A percentile compares a stretch with the other conserved stretches of the same genome.
phyloP scores from a whole-genome alignment of 441 rosid genomes.

The Bruguiera hainesii region DNA sequence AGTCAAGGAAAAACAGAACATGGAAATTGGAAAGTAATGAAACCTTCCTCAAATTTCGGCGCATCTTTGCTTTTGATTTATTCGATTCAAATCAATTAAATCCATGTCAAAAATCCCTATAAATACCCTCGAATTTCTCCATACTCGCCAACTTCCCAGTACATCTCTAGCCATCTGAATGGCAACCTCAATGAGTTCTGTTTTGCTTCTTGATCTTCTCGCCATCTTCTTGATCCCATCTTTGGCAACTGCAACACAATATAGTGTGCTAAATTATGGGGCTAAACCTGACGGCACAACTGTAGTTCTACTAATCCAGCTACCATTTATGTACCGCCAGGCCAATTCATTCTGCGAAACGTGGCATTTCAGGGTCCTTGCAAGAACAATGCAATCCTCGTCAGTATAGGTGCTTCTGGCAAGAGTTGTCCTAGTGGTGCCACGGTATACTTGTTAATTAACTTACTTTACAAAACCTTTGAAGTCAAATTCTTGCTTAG shows the following conservation, averaged over 20 bases:
- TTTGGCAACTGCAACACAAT: slow-evolving; percentile 23
- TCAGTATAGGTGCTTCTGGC: slow-evolving; percentile 48
- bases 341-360: slow-evolving; percentile 42
- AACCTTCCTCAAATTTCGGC: not conserved
- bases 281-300: slow-evolving; percentile 54
- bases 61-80: not conserved
- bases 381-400: slow-evolving; percentile 34
- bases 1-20: not conserved
- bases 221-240: slow-evolving; percentile 21
- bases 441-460: slow-evolving; percentile 34
- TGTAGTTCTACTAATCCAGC: slow-evolving; percentile 46
- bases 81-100: not conserved
- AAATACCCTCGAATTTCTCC: not conserved
- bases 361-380: slow-evolving; percentile 54
- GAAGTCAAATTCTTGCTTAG: not conserved
- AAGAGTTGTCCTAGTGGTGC: slow-evolving; percentile 64
- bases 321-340: slow-evolving; percentile 54
- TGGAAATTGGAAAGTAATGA: not conserved
- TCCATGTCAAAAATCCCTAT: not conserved
- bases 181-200: slow-evolving; percentile 6
- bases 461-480: not conserved
- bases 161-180: not conserved
- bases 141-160: not conserved
- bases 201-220: slow-evolving; percentile 19
- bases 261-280: slow-evolving; percentile 49